Evolutionary conservation across 2,329 filamentous ascomycete genomes (phyloP).

Genomic region (Dactylellina drechsleri): DNA sequence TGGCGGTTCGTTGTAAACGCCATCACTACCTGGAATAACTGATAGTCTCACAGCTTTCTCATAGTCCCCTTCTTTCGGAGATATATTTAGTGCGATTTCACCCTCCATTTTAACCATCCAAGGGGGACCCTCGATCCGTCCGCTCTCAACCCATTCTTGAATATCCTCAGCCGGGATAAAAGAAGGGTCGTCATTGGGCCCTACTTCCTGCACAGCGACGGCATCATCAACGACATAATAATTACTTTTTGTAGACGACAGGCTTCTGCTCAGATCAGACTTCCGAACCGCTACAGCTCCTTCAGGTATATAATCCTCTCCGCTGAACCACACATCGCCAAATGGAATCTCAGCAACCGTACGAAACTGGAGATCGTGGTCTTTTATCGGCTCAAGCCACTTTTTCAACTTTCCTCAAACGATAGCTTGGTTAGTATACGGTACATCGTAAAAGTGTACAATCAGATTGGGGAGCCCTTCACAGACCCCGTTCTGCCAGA

Average conservation of each 20-base stretch:
- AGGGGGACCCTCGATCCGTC: not conserved
- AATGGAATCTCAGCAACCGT: conserved; percentile 17
- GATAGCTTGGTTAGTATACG: conserved; percentile 20
- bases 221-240: conserved; percentile 19
- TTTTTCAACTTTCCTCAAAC: conserved; percentile 12
- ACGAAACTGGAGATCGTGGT: not conserved
- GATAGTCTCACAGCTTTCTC: not conserved
- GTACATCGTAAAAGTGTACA: conserved; percentile 18
- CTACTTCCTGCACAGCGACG: conserved; percentile 4
- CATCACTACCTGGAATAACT: not conserved
- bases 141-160: conserved; percentile 6
- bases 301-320: conserved; percentile 15
- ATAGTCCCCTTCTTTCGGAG: conserved; percentile 1
- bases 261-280: not conserved
- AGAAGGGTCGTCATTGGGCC: not conserved
- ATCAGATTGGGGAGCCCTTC: conserved; percentile 14
- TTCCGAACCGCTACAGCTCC: conserved; percentile 14
- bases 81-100: not conserved
- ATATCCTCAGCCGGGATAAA: not conserved
- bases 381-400: not conserved
- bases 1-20: not conserved
- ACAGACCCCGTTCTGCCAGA: conserved; percentile 13
- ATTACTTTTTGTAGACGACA: not conserved
- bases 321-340: conserved; percentile 26
- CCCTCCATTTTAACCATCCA: not conserved